Evolutionary conservation across 2,329 filamentous ascomycete species (phyloP).

Genomic region (Aureobasidium sp.): DNA sequence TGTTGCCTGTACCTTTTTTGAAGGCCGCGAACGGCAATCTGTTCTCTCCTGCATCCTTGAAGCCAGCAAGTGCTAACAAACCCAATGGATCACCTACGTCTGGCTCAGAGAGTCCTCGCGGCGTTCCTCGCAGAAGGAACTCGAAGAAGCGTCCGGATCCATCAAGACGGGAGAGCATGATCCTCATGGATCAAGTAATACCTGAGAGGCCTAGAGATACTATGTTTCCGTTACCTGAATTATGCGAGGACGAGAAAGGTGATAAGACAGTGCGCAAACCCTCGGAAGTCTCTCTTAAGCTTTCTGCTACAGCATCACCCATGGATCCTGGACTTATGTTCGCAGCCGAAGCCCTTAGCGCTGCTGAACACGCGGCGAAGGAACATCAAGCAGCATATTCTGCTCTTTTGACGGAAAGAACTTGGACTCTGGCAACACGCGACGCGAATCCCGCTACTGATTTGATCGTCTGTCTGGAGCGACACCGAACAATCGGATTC

Average conservation of each 20-base stretch:
- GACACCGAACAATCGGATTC: conserved; percentile 87
- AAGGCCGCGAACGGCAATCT: conserved; percentile 95
- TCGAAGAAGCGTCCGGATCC: conserved; percentile 24
- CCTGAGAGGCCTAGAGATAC: conserved; percentile 29
- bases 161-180: conserved; percentile 39
- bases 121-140: background rate
- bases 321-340: conserved; percentile 39
- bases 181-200: conserved; percentile 43
- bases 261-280: conserved; percentile 17
- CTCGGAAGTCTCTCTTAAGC: conserved; percentile 24
- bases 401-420: conserved; percentile 77
- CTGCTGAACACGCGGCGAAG: conserved; percentile 58
- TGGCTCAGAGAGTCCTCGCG: background rate
- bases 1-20: conserved; percentile 80
- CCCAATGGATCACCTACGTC: conserved; percentile 16
- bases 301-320: conserved; percentile 28
- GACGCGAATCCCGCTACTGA: conserved; percentile 93
- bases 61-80: conserved; percentile 26
- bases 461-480: conserved; percentile 83
- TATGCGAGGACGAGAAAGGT: conserved; percentile 20
- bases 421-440: conserved; percentile 87
- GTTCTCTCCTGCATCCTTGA: conserved; percentile 62
- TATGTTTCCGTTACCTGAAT: conserved; percentile 25
- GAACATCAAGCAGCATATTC: conserved; percentile 74
- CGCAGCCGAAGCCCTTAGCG: conserved; percentile 29